Conservation (phyloP, 306 rosid species). For the Calophaca sinica region DNA sequence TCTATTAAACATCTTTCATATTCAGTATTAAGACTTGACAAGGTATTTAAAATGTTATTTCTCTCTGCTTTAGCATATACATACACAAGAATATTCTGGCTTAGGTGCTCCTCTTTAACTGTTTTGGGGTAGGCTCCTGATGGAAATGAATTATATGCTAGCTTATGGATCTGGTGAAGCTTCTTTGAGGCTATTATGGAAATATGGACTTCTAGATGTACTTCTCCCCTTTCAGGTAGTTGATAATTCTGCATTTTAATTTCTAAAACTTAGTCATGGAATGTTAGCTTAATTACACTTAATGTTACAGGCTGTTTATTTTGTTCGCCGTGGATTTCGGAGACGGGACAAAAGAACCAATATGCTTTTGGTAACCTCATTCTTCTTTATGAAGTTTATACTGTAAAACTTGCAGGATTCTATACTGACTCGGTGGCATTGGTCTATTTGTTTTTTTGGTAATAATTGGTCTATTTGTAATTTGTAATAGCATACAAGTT, state of each 20-base stretch:
- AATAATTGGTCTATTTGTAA: slow-evolving; percentile 15
- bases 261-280: slow-evolving; percentile 36
- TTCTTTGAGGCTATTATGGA: slow-evolving; percentile 84
- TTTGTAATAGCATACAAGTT: slow-evolving; percentile 17
- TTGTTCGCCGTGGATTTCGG: slow-evolving; percentile 70
- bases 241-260: slow-evolving; percentile 23
- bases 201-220: slow-evolving; percentile 81
- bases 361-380: slow-evolving; percentile 82
- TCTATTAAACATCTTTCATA: slow-evolving; percentile 58
- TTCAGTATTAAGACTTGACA: slow-evolving; percentile 74
- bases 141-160: slow-evolving; percentile 91
- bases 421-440: background rate
- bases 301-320: slow-evolving; percentile 82
- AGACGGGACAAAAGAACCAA: slow-evolving; percentile 84
- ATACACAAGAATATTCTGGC: slow-evolving; percentile 33
- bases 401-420: background rate
- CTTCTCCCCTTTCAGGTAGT: slow-evolving; percentile 84
- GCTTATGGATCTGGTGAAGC: slow-evolving; percentile 93
- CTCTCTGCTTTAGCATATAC: slow-evolving; percentile 35
- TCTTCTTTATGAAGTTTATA: slow-evolving; percentile 32
- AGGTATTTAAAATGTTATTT: slow-evolving; percentile 59
- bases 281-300: slow-evolving; percentile 37
- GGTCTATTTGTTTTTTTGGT: too few species aligned
- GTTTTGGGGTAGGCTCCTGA: slow-evolving; percentile 76
- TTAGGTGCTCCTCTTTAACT: slow-evolving; percentile 44